These are phyloP conservation scores for Heterobasidion annosum DNA, from an alignment of 1,284 basidiomycete genomes.

Conservation along the genomic window DNA sequence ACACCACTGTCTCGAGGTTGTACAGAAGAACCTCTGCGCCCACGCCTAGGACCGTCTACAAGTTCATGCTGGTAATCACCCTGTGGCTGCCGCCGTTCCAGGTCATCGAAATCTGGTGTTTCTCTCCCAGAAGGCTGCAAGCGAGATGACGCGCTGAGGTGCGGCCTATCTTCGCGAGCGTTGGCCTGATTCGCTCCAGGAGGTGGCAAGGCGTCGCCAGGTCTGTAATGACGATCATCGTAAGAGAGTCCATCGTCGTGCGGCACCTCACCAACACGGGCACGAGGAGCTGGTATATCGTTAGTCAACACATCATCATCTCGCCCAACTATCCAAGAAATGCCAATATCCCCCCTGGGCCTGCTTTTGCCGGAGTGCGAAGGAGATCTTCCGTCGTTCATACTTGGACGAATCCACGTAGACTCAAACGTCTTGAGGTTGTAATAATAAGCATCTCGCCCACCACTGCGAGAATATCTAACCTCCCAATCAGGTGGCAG, in stretches of 20 bases:
- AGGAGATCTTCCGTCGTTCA: constrained; percentile 15
- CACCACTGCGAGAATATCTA: constrained; percentile 36
- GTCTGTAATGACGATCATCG: constrained; percentile 59
- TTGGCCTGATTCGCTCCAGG: constrained; percentile 5
- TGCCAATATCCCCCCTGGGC: constrained; percentile 14
- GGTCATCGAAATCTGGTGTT: neutral
- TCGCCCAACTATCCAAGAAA: neutral
- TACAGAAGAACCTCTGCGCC: neutral
- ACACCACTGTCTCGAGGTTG: constrained; percentile 6
- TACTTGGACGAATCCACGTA: constrained; percentile 45
- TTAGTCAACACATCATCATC: neutral
- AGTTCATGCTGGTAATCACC: neutral
- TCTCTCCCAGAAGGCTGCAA: constrained; percentile 4
- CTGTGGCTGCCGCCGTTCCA: neutral
- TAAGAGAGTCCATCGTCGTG: constrained; percentile 29
- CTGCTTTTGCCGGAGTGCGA: constrained; percentile 8
- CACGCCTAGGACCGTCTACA: neutral
- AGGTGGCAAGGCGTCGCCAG: constrained; percentile 19
- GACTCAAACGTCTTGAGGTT: constrained; percentile 48
- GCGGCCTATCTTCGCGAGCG: constrained; percentile 11
- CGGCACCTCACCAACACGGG: neutral
- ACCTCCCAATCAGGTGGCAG: constrained; percentile 58
- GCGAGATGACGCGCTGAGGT: constrained; percentile 3
- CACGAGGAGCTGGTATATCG: neutral
- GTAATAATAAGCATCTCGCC: constrained; percentile 43